phyloP scores from a whole-genome alignment of 306 rosid genomes.

The Ormosia semicastrata region DNA sequence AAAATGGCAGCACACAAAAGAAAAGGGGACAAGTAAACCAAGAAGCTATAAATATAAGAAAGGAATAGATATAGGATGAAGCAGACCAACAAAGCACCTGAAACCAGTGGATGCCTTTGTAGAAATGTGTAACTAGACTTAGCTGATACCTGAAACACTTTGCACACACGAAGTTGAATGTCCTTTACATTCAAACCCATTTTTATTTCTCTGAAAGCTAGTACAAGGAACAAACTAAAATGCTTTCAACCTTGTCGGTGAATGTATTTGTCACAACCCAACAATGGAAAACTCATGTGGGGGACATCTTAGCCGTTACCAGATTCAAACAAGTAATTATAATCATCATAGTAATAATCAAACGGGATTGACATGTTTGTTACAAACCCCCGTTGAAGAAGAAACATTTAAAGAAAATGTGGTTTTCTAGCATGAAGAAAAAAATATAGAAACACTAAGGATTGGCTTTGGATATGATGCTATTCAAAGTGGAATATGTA shows the following conservation, averaged over 20 bases:
- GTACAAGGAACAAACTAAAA: neutral
- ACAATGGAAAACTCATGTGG: neutral
- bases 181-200: slow-evolving; percentile 66
- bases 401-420: slow-evolving; percentile 12
- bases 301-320: slow-evolving; percentile 20
- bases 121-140: slow-evolving; percentile 39
- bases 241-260: slow-evolving; percentile 6
- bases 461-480: neutral
- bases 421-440: neutral
- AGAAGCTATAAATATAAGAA: slow-evolving; percentile 41
- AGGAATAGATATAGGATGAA: slow-evolving; percentile 49
- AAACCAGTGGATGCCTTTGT: slow-evolving; percentile 48
- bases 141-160: slow-evolving; percentile 30
- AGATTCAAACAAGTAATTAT: slow-evolving; percentile 8
- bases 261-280: neutral
- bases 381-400: slow-evolving; percentile 6
- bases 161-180: slow-evolving; percentile 39
- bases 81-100: slow-evolving; percentile 29
- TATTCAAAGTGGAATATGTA: neutral
- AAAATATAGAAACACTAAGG: neutral
- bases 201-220: slow-evolving; percentile 22
- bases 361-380: slow-evolving; percentile 19
- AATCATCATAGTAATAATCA: slow-evolving; percentile 12
- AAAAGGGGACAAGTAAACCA: slow-evolving; percentile 65
- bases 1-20: slow-evolving; percentile 50